A percentile compares a stretch with the other conserved stretches of the same genome.
Conservation (phyloP, 805 yeast genomes). For the Maudiozyma turicensis region DNA sequence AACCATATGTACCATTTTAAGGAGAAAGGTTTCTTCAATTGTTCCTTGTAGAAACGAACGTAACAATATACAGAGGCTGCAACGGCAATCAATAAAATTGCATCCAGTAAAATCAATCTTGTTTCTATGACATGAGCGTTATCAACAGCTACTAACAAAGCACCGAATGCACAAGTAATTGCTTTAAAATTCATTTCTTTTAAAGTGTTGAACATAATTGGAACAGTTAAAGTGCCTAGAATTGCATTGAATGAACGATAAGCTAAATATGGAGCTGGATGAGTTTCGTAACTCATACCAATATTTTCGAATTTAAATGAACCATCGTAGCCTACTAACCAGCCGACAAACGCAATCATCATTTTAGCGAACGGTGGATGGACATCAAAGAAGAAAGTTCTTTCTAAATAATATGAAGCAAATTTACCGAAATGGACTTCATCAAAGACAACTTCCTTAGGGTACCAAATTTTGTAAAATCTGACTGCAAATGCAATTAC, state of each 20-base stretch:
- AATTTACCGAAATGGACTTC: slow-evolving; percentile 84
- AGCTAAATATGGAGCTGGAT: slow-evolving; percentile 80
- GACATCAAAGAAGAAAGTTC: slow-evolving; percentile 89
- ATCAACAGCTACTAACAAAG: slow-evolving; percentile 70
- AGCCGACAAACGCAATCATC: slow-evolving; percentile 84
- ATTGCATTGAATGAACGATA: slow-evolving; percentile 70
- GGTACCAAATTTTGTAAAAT: slow-evolving; percentile 52
- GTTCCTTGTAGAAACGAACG: slow-evolving; percentile 62
- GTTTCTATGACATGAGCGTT: slow-evolving; percentile 88
- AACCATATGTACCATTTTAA: slow-evolving; percentile 84
- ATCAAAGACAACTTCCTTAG: slow-evolving; percentile 73
- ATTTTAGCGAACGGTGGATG: slow-evolving; percentile 98
- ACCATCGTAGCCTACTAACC: slow-evolving; percentile 86
- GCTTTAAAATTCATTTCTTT: slow-evolving; percentile 76
- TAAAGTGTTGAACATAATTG: slow-evolving; percentile 74
- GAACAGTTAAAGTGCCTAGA: slow-evolving; percentile 76
- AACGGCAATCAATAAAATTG: slow-evolving; percentile 75
- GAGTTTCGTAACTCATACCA: slow-evolving; percentile 69
- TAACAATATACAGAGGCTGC: slow-evolving; percentile 73
- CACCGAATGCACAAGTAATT: slow-evolving; percentile 67
- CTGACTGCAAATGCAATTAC: slow-evolving; percentile 55
- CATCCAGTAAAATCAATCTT: slow-evolving; percentile 83
- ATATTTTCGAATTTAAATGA: slow-evolving; percentile 81
- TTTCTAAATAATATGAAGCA: slow-evolving; percentile 75
- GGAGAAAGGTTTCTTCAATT: slow-evolving; percentile 58